Percentiles rank a stretch among this genome's conserved stretches.
phyloP scores from a whole-genome alignment of 2,329 filamentous ascomycete genomes.

The Diaporthe amygdali region DNA sequence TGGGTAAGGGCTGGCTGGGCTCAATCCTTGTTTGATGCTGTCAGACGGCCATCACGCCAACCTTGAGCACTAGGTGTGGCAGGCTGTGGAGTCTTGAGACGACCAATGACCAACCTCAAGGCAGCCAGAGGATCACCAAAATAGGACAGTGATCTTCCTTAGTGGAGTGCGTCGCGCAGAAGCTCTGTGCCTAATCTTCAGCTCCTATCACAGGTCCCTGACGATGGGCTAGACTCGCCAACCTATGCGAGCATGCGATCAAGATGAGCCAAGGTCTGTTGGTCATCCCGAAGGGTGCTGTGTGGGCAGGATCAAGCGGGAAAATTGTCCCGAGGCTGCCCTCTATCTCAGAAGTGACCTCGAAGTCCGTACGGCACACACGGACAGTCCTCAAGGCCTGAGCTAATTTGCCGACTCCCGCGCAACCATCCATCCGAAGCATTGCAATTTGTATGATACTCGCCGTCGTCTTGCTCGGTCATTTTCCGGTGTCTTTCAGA shows the following conservation, averaged over 20 bases:
- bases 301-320: background rate
- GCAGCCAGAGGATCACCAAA: background rate
- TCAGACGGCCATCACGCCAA: constrained; percentile 9
- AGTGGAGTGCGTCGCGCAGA: background rate
- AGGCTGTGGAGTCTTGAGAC: background rate
- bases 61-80: constrained; percentile 5
- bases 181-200: constrained; percentile 8
- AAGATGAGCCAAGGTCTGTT: background rate
- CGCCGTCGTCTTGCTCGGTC: background rate
- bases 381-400: background rate
- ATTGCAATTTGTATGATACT: background rate
- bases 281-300: background rate
- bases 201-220: background rate
- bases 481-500: background rate
- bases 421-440: background rate
- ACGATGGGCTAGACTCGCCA: background rate
- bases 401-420: background rate
- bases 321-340: background rate
- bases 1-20: constrained; percentile 15
- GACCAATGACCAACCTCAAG: background rate
- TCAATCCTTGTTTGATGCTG: background rate
- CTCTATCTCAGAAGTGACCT: background rate
- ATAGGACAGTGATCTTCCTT: constrained; percentile 4
- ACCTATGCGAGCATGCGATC: background rate
- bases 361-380: background rate